Evolutionary conservation across 2,329 filamentous ascomycete species (phyloP).

Genomic region (Mariannaea elegans): DNA sequence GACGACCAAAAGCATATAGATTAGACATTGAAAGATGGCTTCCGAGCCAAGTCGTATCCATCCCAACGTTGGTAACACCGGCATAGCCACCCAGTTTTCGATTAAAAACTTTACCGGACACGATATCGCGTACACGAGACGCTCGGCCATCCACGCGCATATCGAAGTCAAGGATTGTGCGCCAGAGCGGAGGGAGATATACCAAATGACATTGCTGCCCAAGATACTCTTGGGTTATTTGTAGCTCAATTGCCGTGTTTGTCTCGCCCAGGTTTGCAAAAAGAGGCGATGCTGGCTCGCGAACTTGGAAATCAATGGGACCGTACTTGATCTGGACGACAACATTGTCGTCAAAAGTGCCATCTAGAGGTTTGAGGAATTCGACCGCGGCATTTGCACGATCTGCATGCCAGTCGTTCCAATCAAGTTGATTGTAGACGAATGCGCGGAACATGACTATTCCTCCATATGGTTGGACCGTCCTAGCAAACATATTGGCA

Average conservation of each 20-base stretch:
- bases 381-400: slow-evolving; percentile 75
- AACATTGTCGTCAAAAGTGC: slow-evolving; percentile 74
- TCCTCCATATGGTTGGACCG: slow-evolving; percentile 65
- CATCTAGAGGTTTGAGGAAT: slow-evolving; percentile 71
- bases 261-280: slow-evolving; percentile 62
- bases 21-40: slow-evolving; percentile 77
- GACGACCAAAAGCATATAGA: slow-evolving; percentile 72
- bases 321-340: slow-evolving; percentile 79
- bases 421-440: slow-evolving; percentile 70
- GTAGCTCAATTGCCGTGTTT: slow-evolving; percentile 67
- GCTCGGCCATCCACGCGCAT: slow-evolving; percentile 65
- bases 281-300: slow-evolving; percentile 72
- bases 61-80: slow-evolving; percentile 73
- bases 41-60: slow-evolving; percentile 73
- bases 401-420: slow-evolving; percentile 63
- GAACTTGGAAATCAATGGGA: slow-evolving; percentile 78
- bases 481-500: slow-evolving; percentile 64
- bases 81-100: slow-evolving; percentile 68
- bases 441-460: slow-evolving; percentile 77
- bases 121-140: slow-evolving; percentile 67
- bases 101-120: slow-evolving; percentile 68
- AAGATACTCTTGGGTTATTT: slow-evolving; percentile 75
- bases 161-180: slow-evolving; percentile 73
- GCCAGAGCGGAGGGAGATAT: slow-evolving; percentile 75
- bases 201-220: slow-evolving; percentile 76